Evolutionary conservation across 2,329 filamentous ascomycete genomes (phyloP).

Genomic region (Aspergillus sojae): DNA sequence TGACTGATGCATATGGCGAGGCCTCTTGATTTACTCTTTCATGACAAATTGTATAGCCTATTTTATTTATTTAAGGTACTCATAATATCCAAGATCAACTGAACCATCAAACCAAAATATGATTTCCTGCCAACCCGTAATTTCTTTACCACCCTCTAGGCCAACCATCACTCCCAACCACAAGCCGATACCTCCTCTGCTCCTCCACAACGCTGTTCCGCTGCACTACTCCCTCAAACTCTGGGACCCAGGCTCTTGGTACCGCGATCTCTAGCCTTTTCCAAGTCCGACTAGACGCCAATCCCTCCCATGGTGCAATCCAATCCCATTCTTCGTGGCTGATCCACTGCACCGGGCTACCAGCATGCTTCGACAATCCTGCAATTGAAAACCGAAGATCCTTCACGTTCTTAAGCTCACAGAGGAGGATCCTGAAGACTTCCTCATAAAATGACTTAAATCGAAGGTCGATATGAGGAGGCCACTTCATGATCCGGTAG

Average conservation of each 20-base stretch:
- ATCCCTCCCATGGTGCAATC: constrained; percentile 11
- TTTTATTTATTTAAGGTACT: not conserved
- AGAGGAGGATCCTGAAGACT: constrained; percentile 5
- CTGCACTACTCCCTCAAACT: constrained; percentile 1
- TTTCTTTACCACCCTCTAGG: constrained; percentile 8
- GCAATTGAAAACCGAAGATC: constrained; percentile 10
- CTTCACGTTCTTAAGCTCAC: not conserved
- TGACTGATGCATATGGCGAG: not conserved
- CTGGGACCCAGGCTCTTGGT: not conserved
- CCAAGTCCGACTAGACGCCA: constrained; percentile 9
- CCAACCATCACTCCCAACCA: constrained; percentile 8
- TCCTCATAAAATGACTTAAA: constrained; percentile 8
- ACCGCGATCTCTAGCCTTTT: constrained; percentile 11
- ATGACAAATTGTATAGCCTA: not conserved
- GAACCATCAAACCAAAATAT: not conserved
- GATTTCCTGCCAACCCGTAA: not conserved
- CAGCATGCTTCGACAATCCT: constrained; percentile 3
- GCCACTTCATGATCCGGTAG: constrained; percentile 7
- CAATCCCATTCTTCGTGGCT: constrained; percentile 4
- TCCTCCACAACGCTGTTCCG: not conserved
- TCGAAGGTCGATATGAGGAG: not conserved
- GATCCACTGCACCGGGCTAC: not conserved
- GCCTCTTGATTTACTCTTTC: not conserved
- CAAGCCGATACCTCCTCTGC: constrained; percentile 4
- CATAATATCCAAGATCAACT: not conserved